A percentile compares a stretch with the other conserved stretches of the same genome.
These are phyloP conservation scores for Furculomyces boomerangus DNA, from an alignment of 371 early-diverging fungal genomes.

Conservation along the genomic window DNA sequence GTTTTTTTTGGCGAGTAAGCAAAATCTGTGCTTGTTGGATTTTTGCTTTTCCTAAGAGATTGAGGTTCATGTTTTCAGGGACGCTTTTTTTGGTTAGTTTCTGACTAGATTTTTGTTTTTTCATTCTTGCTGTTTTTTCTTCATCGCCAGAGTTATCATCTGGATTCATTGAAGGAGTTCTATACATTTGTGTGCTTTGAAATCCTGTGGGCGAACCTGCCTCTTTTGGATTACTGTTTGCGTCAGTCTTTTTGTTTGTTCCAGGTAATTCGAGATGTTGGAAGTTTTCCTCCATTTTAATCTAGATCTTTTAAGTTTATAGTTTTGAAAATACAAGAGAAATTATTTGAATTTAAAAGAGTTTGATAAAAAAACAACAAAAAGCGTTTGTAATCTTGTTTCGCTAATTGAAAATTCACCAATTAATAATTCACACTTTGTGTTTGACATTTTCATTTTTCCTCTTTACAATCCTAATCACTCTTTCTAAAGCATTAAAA, in stretches of 20 bases:
- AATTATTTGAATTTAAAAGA: background rate
- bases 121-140: background rate
- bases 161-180: background rate
- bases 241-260: background rate
- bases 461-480: no score
- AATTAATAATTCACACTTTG: no score
- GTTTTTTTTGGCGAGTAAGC: background rate
- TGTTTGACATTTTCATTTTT: no score
- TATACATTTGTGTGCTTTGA: background rate
- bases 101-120: background rate
- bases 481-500: no score
- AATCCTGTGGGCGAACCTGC: background rate
- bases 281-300: background rate
- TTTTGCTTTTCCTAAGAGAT: background rate
- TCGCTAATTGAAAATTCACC: no score
- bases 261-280: slow-evolving; percentile 1
- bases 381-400: background rate
- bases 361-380: background rate
- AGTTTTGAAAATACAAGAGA: no score
- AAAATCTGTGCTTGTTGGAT: background rate
- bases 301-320: no score
- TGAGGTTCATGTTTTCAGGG: background rate
- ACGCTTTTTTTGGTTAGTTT: background rate
- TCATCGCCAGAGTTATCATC: background rate
- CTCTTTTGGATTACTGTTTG: background rate